Percentiles rank a stretch among this genome's conserved stretches.
phyloP scores from a whole-genome alignment of 345 rosid genomes.

The Heritiera fomes region DNA sequence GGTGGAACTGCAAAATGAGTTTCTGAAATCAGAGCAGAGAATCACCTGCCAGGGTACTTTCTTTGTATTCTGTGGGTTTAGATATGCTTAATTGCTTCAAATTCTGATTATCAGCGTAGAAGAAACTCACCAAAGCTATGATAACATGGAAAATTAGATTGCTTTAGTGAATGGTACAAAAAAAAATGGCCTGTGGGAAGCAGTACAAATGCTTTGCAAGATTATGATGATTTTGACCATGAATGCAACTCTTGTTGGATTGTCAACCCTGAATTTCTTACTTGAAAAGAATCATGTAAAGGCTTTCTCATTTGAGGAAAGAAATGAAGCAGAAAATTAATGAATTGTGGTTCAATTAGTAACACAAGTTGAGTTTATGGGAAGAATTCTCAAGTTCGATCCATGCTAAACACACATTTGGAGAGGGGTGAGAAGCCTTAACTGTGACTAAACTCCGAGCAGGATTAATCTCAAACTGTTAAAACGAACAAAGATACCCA shows the following conservation, averaged over 20 bases:
- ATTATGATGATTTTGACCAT: conserved; percentile 32
- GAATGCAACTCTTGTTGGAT: conserved; percentile 16
- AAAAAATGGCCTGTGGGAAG: conserved; percentile 19
- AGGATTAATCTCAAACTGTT: too few relatives aligned
- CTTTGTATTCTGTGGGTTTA: background rate
- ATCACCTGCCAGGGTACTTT: background rate
- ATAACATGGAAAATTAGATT: background rate
- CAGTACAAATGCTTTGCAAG: conserved; percentile 18
- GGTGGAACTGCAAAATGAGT: background rate
- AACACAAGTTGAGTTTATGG: too few relatives aligned
- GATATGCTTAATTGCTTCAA: background rate
- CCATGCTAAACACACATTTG: too few relatives aligned
- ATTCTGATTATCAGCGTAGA: background rate
- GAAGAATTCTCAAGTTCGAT: too few relatives aligned
- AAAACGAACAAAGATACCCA: too few relatives aligned
- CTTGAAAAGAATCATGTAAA: conserved; percentile 35
- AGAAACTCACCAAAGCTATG: background rate
- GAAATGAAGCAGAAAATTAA: conserved; percentile 23
- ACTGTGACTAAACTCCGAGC: too few relatives aligned
- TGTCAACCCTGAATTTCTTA: conserved; percentile 33
- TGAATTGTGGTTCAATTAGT: too few relatives aligned
- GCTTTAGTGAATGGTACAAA: conserved; percentile 8
- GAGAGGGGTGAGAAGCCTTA: too few relatives aligned
- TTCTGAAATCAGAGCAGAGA: background rate
- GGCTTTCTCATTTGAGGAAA: conserved; percentile 38